phyloP scores from a whole-genome alignment of 345 rosid species.

The Citropsis articulata region DNA sequence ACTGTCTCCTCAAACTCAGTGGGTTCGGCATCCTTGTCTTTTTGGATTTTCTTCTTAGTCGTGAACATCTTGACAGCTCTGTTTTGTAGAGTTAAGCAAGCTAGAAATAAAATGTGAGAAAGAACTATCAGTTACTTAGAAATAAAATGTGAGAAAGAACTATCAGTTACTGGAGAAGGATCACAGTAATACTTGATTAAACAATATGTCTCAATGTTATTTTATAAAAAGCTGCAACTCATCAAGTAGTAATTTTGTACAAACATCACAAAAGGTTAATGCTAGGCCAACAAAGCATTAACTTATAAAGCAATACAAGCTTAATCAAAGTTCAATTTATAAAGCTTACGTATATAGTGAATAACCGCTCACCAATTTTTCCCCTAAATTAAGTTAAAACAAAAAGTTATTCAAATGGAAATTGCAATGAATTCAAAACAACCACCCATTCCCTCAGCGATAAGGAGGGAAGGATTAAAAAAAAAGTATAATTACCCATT shows the following conservation, averaged over 20 bases:
- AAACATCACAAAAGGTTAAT: neutral
- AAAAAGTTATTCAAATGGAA: neutral
- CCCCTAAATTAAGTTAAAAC: neutral
- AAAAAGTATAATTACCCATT: no score
- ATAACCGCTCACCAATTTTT: neutral
- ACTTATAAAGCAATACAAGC: neutral
- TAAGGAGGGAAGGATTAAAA: no score
- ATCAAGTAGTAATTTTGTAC: neutral
- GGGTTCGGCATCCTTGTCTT: conserved; percentile 84
- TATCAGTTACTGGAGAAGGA: neutral
- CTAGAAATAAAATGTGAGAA: neutral
- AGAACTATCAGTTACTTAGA: neutral
- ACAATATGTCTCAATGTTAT: neutral
- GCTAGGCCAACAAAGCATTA: neutral
- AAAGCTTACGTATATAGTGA: neutral
- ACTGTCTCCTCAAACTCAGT: conserved; percentile 83
- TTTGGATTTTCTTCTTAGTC: conserved; percentile 72
- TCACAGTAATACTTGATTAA: neutral
- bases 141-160: neutral
- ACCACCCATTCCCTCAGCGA: neutral
- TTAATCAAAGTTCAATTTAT: neutral
- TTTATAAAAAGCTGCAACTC: neutral
- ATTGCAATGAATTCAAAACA: neutral
- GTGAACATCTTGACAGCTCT: conserved; percentile 73
- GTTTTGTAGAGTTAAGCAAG: neutral